These are phyloP conservation scores for Picochlorum sp. DNA, from an alignment of 139 green algal species.

Conservation along the genomic window DNA sequence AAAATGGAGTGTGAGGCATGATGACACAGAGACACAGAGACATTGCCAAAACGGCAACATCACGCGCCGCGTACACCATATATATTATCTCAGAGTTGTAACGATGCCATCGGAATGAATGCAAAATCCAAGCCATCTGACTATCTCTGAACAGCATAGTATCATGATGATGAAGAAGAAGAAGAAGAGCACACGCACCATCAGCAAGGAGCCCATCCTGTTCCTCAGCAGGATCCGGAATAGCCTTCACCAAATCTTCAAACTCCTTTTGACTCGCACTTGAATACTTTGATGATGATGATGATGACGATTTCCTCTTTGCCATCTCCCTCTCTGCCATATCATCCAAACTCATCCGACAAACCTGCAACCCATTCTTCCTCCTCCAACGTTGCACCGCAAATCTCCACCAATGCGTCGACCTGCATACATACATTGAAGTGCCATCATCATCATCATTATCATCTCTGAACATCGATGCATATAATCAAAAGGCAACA, in stretches of 20 bases:
- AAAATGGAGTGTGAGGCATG: background rate
- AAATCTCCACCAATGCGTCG: no score
- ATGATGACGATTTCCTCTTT: background rate
- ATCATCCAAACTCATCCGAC: background rate
- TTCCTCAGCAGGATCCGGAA: conserved; percentile 9
- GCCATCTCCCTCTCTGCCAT: conserved; percentile 7
- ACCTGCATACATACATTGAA: no score
- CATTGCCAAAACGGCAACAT: conserved; percentile 4
- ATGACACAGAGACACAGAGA: background rate
- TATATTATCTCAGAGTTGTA: conserved; percentile 30
- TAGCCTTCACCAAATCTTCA: conserved; percentile 12
- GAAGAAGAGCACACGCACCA: conserved; percentile 1
- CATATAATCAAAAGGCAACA: no score
- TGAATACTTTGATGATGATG: background rate
- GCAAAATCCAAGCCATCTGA: conserved; percentile 19
- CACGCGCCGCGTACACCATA: background rate
- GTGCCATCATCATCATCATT: no score
- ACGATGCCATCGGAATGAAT: conserved; percentile 19
- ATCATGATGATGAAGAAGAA: no score
- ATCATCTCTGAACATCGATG: no score
- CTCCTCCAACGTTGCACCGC: no score
- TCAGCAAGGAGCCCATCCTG: conserved; percentile 14
- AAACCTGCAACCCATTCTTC: background rate
- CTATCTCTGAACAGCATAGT: conserved; percentile 9
- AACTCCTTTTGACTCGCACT: background rate